These are phyloP conservation scores for Elaeagnus macrophylla DNA, from an alignment of 306 rosid genomes.

Conservation along the genomic window DNA sequence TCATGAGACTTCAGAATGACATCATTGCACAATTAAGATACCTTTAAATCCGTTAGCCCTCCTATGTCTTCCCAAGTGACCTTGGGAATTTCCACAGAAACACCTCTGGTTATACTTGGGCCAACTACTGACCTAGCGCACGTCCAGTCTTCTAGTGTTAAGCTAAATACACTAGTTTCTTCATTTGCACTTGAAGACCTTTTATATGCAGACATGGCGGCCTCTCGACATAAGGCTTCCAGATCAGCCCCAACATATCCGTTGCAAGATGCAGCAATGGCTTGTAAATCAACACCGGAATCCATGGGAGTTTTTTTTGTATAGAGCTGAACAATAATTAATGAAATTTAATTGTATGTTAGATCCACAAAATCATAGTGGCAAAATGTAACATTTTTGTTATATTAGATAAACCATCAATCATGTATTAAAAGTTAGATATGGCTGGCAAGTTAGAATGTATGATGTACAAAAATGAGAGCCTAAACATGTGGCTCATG, in stretches of 20 bases:
- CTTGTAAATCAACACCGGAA: slow-evolving; percentile 42
- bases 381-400: slow-evolving; percentile 8
- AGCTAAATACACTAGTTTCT: slow-evolving; percentile 26
- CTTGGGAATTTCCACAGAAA: slow-evolving; percentile 74
- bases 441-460: neutral
- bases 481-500: too few relatives aligned
- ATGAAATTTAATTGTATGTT: slow-evolving; percentile 11
- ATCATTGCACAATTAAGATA: slow-evolving; percentile 26
- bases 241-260: slow-evolving; percentile 95
- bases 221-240: slow-evolving; percentile 76
- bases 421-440: neutral
- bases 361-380: slow-evolving; percentile 3
- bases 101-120: slow-evolving; percentile 91
- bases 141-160: slow-evolving; percentile 71
- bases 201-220: slow-evolving; percentile 42
- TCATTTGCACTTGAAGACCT: slow-evolving; percentile 42
- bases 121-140: slow-evolving; percentile 55
- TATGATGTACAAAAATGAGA: too few relatives aligned
- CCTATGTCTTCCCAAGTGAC: slow-evolving; percentile 94
- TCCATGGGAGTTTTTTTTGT: slow-evolving; percentile 62
- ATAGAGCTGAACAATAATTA: slow-evolving; percentile 51
- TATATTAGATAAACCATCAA: slow-evolving; percentile 1
- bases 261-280: slow-evolving; percentile 75
- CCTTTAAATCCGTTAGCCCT: slow-evolving; percentile 80
- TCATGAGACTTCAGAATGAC: slow-evolving; percentile 13